Percentiles rank a stretch among this genome's conserved stretches.
Evolutionary conservation across 2,329 filamentous ascomycete genomes (phyloP).

Genomic region (Cercospora nicotianae): DNA sequence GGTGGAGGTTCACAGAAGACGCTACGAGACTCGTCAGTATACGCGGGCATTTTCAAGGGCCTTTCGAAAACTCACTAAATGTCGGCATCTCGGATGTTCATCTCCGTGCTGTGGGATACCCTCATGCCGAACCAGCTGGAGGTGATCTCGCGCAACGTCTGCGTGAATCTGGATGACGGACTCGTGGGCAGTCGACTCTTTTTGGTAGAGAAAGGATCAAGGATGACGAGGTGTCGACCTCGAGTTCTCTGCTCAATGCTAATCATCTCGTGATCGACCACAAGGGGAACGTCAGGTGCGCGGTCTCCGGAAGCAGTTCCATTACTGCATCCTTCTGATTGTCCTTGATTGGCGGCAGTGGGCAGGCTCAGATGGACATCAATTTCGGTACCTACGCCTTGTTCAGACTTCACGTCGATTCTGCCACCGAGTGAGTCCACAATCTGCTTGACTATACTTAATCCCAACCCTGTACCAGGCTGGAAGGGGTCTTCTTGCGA

Average conservation of each 20-base stretch:
- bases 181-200: slow-evolving; percentile 3
- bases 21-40: neutral
- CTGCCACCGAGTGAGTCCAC: slow-evolving; percentile 60
- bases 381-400: slow-evolving; percentile 35
- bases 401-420: slow-evolving; percentile 57
- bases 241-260: slow-evolving; percentile 17
- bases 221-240: slow-evolving; percentile 27
- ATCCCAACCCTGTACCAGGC: slow-evolving; percentile 39
- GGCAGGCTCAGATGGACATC: slow-evolving; percentile 25
- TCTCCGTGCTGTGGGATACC: slow-evolving; percentile 18
- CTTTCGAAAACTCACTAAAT: slow-evolving; percentile 14
- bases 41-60: neutral
- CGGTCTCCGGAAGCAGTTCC: neutral
- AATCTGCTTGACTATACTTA: slow-evolving; percentile 48
- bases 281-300: too few relatives aligned
- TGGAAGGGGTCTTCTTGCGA: slow-evolving; percentile 38
- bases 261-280: slow-evolving; percentile 20
- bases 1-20: slow-evolving; percentile 30
- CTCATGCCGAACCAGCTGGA: slow-evolving; percentile 31
- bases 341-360: slow-evolving; percentile 13
- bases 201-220: slow-evolving; percentile 18
- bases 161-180: slow-evolving; percentile 23
- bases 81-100: slow-evolving; percentile 26
- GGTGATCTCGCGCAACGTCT: slow-evolving; percentile 27
- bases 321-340: neutral